A percentile compares a stretch with the other conserved stretches of the same genome.
These are phyloP conservation scores for Emergomyces pasteurianus DNA, from an alignment of 2,329 filamentous ascomycete genomes.

Conservation along the genomic window DNA sequence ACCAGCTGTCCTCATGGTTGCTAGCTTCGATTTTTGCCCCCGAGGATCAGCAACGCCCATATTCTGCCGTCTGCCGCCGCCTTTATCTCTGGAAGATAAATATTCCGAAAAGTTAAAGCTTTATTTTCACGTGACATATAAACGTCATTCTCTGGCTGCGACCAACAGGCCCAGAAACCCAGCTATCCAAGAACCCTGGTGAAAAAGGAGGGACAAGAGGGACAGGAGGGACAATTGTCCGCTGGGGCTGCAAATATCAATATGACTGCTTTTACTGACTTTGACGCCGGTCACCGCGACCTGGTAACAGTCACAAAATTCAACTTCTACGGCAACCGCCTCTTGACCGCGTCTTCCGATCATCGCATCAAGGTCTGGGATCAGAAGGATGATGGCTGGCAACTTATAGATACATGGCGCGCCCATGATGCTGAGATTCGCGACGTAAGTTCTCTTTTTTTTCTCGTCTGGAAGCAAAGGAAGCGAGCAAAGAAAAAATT, in stretches of 20 bases:
- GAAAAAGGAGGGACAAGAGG: neutral
- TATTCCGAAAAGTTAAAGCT: neutral
- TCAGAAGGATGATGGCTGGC: constrained; percentile 61
- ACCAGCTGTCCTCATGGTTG: neutral
- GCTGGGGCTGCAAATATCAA: neutral
- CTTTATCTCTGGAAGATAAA: neutral
- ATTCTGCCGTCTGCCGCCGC: neutral
- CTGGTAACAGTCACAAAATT: constrained; percentile 76
- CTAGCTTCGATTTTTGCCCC: too few relatives aligned
- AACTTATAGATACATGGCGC: constrained; percentile 73
- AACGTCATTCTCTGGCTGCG: neutral
- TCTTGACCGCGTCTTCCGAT: constrained; percentile 82
- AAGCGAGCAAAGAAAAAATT: neutral
- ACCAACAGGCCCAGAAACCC: neutral
- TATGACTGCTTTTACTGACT: constrained; percentile 31
- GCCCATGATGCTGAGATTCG: constrained; percentile 84
- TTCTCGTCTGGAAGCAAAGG: neutral
- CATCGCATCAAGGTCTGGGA: constrained; percentile 89
- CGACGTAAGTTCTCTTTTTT: constrained; percentile 46
- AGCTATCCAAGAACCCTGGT: neutral
- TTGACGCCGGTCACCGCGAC: constrained; percentile 41
- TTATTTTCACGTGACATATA: neutral
- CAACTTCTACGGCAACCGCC: constrained; percentile 84
- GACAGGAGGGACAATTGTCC: neutral
- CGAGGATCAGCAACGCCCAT: too few relatives aligned